Evolutionary conservation across 129 eudicot genomes (phyloP).

Genomic region (Artemisia argyi): DNA sequence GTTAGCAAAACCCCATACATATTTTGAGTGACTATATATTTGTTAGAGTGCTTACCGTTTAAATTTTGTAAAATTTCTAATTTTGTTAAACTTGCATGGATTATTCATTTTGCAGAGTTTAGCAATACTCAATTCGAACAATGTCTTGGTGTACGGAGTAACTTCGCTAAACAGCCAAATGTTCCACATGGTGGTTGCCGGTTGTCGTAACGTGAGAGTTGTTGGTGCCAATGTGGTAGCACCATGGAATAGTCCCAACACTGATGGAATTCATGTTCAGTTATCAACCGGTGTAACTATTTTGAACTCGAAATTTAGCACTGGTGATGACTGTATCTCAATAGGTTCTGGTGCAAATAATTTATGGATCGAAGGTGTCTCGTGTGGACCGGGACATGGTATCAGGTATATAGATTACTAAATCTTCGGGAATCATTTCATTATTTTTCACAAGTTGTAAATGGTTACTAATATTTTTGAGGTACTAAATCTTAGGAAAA

Average conservation of each 20-base stretch:
- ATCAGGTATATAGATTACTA: conserved; percentile 44
- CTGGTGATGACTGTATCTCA: conserved; percentile 84
- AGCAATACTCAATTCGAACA: conserved; percentile 50
- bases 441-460: neutral
- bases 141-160: conserved; percentile 42
- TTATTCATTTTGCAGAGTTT: conserved; percentile 47
- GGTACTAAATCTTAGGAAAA: no score
- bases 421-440: neutral
- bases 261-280: conserved; percentile 74
- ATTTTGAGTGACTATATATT: no score
- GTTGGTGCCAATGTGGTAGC: conserved; percentile 40
- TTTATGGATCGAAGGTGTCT: conserved; percentile 52
- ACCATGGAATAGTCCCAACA: conserved; percentile 62
- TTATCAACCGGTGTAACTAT: conserved; percentile 55
- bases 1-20: no score
- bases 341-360: conserved; percentile 61
- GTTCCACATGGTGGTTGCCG: conserved; percentile 65
- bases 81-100: neutral
- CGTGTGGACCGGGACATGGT: conserved; percentile 90
- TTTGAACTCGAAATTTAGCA: conserved; percentile 48
- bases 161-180: conserved; percentile 68
- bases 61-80: neutral
- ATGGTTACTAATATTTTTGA: neutral
- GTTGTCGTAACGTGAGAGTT: conserved; percentile 31
- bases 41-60: no score